phyloP scores from a whole-genome alignment of 2,329 filamentous ascomycete species.

The Neonectria hederae region DNA sequence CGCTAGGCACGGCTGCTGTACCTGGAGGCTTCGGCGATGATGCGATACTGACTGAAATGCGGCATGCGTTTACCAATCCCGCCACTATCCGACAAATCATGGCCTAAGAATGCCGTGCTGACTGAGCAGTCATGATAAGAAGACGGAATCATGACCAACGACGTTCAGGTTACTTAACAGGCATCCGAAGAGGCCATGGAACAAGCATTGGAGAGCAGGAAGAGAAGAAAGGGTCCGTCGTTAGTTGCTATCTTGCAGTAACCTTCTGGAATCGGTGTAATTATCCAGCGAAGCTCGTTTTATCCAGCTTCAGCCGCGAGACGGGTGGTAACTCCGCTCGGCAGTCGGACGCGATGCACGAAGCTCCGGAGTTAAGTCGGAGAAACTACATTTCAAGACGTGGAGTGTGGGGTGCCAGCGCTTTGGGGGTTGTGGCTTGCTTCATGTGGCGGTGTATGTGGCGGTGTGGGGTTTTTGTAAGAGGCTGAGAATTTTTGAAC shows the following conservation, averaged over 20 bases:
- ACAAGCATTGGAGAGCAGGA: background rate
- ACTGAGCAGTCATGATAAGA: constrained; percentile 21
- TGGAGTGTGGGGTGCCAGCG: constrained; percentile 5
- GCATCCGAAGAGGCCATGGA: background rate
- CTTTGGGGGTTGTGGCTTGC: constrained; percentile 15
- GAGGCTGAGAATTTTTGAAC: constrained; percentile 16
- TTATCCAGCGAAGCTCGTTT: constrained; percentile 27
- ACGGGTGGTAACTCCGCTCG: constrained; percentile 20
- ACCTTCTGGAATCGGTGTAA: constrained; percentile 18
- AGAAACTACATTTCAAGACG: constrained; percentile 8
- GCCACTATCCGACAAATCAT: constrained; percentile 16
- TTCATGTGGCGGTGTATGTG: constrained; percentile 24
- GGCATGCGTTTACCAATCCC: constrained; percentile 15
- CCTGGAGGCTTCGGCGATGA: constrained; percentile 16
- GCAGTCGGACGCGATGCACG: constrained; percentile 12
- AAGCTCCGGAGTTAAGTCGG: constrained; percentile 27
- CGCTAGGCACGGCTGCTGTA: constrained; percentile 14
- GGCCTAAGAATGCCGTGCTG: constrained; percentile 3
- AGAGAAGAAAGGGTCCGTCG: background rate
- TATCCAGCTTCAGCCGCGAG: constrained; percentile 26
- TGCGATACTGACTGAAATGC: constrained; percentile 25
- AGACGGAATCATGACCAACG: constrained; percentile 1
- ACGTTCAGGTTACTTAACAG: background rate
- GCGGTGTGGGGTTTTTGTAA: constrained; percentile 8
- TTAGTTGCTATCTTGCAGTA: background rate